Evolutionary conservation across 1,284 basidiomycete species (phyloP).

Genomic region (Malassezia equina): DNA sequence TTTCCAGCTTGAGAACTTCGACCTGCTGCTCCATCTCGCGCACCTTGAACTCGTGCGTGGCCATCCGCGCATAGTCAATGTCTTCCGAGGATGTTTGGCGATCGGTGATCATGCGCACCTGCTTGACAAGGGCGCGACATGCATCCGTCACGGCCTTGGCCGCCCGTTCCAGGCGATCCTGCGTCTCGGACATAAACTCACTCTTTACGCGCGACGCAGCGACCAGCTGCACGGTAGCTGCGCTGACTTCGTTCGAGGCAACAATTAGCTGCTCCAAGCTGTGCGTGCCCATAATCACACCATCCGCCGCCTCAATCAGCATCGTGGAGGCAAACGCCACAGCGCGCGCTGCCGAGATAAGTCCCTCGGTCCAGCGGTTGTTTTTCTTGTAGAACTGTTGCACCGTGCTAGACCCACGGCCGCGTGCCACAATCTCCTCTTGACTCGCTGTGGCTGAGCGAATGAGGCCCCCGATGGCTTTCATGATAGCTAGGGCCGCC

Average conservation of each 20-base stretch:
- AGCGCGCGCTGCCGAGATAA: constrained; percentile 93
- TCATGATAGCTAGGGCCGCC: constrained; percentile 86
- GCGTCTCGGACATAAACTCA: constrained; percentile 94
- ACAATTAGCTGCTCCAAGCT: constrained; percentile 97
- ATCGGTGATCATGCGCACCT: constrained; percentile 89
- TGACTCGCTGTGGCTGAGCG: constrained; percentile 93
- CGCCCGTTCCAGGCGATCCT: constrained; percentile 86
- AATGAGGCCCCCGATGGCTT: constrained; percentile 86
- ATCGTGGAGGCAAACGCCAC: constrained; percentile 95
- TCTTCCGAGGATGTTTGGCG: constrained; percentile 64
- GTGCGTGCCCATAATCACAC: constrained; percentile 89
- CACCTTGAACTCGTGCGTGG: constrained; percentile 86
- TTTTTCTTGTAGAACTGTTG: constrained; percentile 99
- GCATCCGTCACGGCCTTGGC: constrained; percentile 97
- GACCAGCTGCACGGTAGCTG: constrained; percentile 91
- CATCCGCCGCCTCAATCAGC: constrained; percentile 94
- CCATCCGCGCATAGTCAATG: constrained; percentile 84
- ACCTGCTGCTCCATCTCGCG: constrained; percentile 89
- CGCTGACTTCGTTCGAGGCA: constrained; percentile 94
- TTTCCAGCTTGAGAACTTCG: constrained; percentile 89
- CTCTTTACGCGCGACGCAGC: constrained; percentile 97
- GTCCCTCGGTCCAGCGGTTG: constrained; percentile 98
- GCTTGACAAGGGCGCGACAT: constrained; percentile 90
- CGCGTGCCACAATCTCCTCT: constrained; percentile 92
- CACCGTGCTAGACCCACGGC: constrained; percentile 71